Base-by-base conservation (phyloP, 2,329 filamentous ascomycete genomes). In the Neonectria magnoliae region DNA sequence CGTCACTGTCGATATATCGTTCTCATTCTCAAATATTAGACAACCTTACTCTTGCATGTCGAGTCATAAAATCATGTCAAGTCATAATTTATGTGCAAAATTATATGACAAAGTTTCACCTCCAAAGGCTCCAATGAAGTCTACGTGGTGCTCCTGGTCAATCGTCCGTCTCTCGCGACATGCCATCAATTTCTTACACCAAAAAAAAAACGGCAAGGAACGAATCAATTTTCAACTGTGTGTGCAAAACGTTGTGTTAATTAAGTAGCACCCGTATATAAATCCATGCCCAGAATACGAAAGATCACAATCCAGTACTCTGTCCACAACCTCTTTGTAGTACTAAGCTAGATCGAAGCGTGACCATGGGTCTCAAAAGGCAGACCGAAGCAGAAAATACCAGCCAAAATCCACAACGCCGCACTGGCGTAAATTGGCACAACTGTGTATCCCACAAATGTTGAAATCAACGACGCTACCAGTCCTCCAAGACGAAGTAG, bases 371-470 rank as follows among this genome's bases (percentile, higher is more conserved):
- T 83, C 71, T 84, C 81, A 66, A 80, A 84, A 5, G 82, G 82
- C 60, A 83, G 59, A 1, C 76, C 80, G 45, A 83, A 70, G 59
- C 78, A 82, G 38, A 81, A 71, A 1, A 81, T 36, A 16, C 81
- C 82, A 1, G 81, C 80, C 8, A 77, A 55, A 16, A 83, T 75
- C 81, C 81, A 84, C 51, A 84, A 66, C 5, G 79, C 81, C 25
- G 81, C 82, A 68, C 79, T 81, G 1, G 76, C 79, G 64, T 82
- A 84, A 22, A 84, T 82, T 2, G 82, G 82, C 1, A 80, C 79
- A 4, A 76, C 75, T 0, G 79, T 81, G 58, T 81, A 82, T 0
- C 80, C 80, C 1, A 75, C 77, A 57, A 81, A 81, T 0, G 81
- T 80, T 0, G 80, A 82, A 14, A 83, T 78, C 18, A 83, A 67